Evolutionary conservation across 129 eudicot genomes (phyloP).

Genomic region (Tanacetum coccineum): DNA sequence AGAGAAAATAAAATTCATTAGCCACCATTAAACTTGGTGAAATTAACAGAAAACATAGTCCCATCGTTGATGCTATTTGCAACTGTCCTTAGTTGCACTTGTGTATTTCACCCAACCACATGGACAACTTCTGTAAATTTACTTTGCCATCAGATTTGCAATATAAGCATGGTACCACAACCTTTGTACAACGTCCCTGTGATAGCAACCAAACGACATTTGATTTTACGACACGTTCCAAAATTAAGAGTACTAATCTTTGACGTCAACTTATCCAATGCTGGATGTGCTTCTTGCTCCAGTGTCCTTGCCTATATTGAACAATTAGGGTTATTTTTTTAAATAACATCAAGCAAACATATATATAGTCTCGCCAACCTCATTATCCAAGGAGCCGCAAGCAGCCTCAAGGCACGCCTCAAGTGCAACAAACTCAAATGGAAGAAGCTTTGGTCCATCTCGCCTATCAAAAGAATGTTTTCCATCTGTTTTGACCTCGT

Average conservation of each 20-base stretch:
- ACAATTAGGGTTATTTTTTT: neutral
- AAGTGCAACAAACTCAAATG: constrained; percentile 51
- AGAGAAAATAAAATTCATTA: too few relatives aligned
- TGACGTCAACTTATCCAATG: constrained; percentile 54
- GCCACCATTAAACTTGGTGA: too few relatives aligned
- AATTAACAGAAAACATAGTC: too few relatives aligned
- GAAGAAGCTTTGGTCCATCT: constrained; percentile 48
- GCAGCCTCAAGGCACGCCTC: constrained; percentile 61
- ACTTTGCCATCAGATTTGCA: neutral
- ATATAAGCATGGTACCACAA: neutral
- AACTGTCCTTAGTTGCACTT: too few relatives aligned
- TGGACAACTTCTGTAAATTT: too few relatives aligned
- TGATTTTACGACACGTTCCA: constrained; percentile 72
- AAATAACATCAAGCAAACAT: neutral
- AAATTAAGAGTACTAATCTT: constrained; percentile 61
- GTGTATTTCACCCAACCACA: too few relatives aligned
- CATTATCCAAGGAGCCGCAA: constrained; percentile 48
- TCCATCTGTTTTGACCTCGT: constrained; percentile 49
- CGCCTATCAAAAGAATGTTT: constrained; percentile 57
- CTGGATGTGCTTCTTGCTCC: constrained; percentile 75
- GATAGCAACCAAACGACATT: constrained; percentile 63
- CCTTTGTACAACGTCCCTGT: constrained; percentile 73
- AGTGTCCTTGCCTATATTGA: constrained; percentile 47
- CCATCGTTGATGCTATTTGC: too few relatives aligned
- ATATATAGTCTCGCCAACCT: constrained; percentile 25